phyloP scores from a whole-genome alignment of 768 basidiomycete genomes.

The Naganishia vaughanmartiniae region DNA sequence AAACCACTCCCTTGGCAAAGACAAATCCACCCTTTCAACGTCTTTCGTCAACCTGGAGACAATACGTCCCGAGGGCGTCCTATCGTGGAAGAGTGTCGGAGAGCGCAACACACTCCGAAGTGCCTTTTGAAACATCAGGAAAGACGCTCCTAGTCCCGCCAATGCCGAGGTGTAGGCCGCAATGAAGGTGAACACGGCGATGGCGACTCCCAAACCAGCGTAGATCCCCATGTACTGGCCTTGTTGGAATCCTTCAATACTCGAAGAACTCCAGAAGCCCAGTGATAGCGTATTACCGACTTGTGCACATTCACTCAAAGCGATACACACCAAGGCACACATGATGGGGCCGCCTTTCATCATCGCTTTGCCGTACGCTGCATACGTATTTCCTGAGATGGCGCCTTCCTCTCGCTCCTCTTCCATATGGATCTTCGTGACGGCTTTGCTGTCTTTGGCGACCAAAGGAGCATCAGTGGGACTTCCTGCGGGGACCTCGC shows the following conservation, averaged over 20 bases:
- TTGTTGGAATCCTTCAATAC: conserved; percentile 61
- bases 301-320: conserved; percentile 58
- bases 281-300: conserved; percentile 69
- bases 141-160: conserved; percentile 52
- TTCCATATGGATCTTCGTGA: conserved; percentile 55
- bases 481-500: neutral
- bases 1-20: neutral
- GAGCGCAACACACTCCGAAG: conserved; percentile 62
- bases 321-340: conserved; percentile 55
- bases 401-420: conserved; percentile 64
- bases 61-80: conserved; percentile 56
- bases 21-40: conserved; percentile 35
- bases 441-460: neutral
- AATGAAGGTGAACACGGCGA: conserved; percentile 9
- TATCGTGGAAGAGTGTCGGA: conserved; percentile 69
- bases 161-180: conserved; percentile 43
- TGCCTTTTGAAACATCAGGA: conserved; percentile 61
- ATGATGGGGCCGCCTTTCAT: conserved; percentile 53
- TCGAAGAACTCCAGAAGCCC: conserved; percentile 67
- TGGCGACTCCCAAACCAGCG: conserved; percentile 40
- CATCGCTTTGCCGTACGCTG: conserved; percentile 56
- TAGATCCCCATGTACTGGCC: conserved; percentile 67
- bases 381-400: conserved; percentile 59
- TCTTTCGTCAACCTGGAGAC: conserved; percentile 50
- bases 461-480: neutral